phyloP scores from a whole-genome alignment of 192 early-diverging fungal species.

The Coemansia sp. region DNA sequence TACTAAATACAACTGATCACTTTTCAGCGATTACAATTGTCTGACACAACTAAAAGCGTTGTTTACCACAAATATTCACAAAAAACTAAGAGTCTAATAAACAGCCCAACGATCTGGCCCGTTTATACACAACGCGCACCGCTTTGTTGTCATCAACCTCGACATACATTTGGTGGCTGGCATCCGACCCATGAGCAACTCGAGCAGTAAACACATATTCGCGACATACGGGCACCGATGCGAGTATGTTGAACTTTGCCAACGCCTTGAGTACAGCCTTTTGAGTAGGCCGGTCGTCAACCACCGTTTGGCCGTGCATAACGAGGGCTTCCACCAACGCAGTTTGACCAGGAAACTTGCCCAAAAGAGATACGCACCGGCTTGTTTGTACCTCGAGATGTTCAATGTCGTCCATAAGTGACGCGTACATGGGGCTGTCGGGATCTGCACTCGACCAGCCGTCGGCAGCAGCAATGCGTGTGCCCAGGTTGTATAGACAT shows the following conservation, averaged over 20 bases:
- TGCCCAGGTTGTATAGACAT: constrained; percentile 21
- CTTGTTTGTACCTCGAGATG: constrained; percentile 46
- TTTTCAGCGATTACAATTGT: too few species aligned
- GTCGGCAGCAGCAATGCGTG: constrained; percentile 21
- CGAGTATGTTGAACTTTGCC: constrained; percentile 33
- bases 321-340: constrained; percentile 38
- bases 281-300: constrained; percentile 37
- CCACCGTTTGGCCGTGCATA: constrained; percentile 24
- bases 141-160: constrained; percentile 34
- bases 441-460: constrained; percentile 36
- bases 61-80: neutral
- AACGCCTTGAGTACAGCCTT: constrained; percentile 44
- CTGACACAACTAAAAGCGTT: neutral
- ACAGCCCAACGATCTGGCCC: neutral
- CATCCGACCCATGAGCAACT: neutral
- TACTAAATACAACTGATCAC: too few species aligned
- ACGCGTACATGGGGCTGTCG: constrained; percentile 42
- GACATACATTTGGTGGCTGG: constrained; percentile 42
- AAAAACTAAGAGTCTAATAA: neutral
- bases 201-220: constrained; percentile 39
- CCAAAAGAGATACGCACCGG: constrained; percentile 44
- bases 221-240: constrained; percentile 21
- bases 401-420: constrained; percentile 46
- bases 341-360: constrained; percentile 51
- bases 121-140: constrained; percentile 29